Conservation (phyloP, 306 rosid species). For the Cicer cuneatum region DNA sequence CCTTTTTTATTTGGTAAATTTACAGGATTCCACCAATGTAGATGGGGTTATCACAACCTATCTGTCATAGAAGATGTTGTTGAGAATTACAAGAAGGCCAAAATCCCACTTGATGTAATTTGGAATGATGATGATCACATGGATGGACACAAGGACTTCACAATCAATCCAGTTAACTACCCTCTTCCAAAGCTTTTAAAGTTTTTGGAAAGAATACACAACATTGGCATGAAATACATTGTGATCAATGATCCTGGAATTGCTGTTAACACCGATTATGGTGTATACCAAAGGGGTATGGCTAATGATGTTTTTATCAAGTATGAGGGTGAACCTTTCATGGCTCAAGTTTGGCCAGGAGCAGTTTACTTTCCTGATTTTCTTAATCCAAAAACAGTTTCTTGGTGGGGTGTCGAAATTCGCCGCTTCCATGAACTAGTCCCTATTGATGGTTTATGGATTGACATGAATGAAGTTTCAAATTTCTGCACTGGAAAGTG, state of each 20-base stretch:
- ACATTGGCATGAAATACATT: slow-evolving; percentile 84
- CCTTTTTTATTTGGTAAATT: slow-evolving; percentile 19
- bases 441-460: slow-evolving; percentile 95
- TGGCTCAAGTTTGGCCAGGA: slow-evolving; percentile 98
- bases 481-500: slow-evolving; percentile 90
- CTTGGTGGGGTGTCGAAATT: slow-evolving; percentile 91
- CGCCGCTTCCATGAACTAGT: slow-evolving; percentile 90
- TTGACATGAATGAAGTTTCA: slow-evolving; percentile 92
- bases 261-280: slow-evolving; percentile 71
- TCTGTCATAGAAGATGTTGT: slow-evolving; percentile 89
- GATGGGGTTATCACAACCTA: slow-evolving; percentile 94
- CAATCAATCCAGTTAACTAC: slow-evolving; percentile 70
- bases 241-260: slow-evolving; percentile 93
- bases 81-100: slow-evolving; percentile 73
- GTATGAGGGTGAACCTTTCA: slow-evolving; percentile 76
- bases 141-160: slow-evolving; percentile 91
- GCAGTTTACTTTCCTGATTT: slow-evolving; percentile 90
- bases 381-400: slow-evolving; percentile 83
- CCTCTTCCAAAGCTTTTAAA: slow-evolving; percentile 79
- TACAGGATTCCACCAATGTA: slow-evolving; percentile 92
- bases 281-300: slow-evolving; percentile 76
- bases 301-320: slow-evolving; percentile 84
- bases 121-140: slow-evolving; percentile 97
- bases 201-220: slow-evolving; percentile 76
- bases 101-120: slow-evolving; percentile 86